These are phyloP conservation scores for Akanthomyces dipterigenus DNA, from an alignment of 2,329 filamentous ascomycete genomes.

Conservation along the genomic window DNA sequence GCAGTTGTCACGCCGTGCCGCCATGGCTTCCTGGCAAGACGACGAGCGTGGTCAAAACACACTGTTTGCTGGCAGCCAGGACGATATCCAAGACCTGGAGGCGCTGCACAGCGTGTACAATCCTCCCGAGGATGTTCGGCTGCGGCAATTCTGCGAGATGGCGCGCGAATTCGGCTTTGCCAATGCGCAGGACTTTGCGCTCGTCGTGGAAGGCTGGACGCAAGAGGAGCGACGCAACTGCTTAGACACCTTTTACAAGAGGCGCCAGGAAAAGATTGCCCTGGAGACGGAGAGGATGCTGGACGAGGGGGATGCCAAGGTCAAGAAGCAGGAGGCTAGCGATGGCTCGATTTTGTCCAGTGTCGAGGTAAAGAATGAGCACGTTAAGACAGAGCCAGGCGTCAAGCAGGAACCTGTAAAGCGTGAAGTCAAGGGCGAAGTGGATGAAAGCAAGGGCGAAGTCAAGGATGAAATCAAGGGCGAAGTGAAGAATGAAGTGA, in stretches of 20 bases:
- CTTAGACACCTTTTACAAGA: slow-evolving; percentile 73
- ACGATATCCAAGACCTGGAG: slow-evolving; percentile 22
- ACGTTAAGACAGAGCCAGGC: neutral
- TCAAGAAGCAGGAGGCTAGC: slow-evolving; percentile 5
- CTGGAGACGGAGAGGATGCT: slow-evolving; percentile 17
- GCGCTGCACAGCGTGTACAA: slow-evolving; percentile 47
- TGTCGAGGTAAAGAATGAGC: slow-evolving; percentile 9
- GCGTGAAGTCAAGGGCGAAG: slow-evolving; percentile 10
- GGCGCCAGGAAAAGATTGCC: slow-evolving; percentile 49
- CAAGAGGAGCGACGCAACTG: slow-evolving; percentile 73
- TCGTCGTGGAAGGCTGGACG: slow-evolving; percentile 86
- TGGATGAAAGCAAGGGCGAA: slow-evolving; percentile 1
- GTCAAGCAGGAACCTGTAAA: neutral
- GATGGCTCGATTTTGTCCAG: slow-evolving; percentile 1
- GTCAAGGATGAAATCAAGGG: slow-evolving; percentile 13
- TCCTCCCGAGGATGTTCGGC: slow-evolving; percentile 66
- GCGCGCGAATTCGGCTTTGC: slow-evolving; percentile 70
- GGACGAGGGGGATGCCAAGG: slow-evolving; percentile 1
- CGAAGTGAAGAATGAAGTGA: slow-evolving; percentile 6
- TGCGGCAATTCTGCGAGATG: slow-evolving; percentile 87
- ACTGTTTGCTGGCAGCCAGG: slow-evolving; percentile 51
- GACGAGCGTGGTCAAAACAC: slow-evolving; percentile 40
- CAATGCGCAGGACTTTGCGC: slow-evolving; percentile 74
- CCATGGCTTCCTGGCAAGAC: slow-evolving; percentile 45
- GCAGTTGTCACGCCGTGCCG: slow-evolving; percentile 69